These are phyloP conservation scores for Sclerotinia glacialis DNA, from an alignment of 2,329 filamentous ascomycete genomes.

Conservation along the genomic window DNA sequence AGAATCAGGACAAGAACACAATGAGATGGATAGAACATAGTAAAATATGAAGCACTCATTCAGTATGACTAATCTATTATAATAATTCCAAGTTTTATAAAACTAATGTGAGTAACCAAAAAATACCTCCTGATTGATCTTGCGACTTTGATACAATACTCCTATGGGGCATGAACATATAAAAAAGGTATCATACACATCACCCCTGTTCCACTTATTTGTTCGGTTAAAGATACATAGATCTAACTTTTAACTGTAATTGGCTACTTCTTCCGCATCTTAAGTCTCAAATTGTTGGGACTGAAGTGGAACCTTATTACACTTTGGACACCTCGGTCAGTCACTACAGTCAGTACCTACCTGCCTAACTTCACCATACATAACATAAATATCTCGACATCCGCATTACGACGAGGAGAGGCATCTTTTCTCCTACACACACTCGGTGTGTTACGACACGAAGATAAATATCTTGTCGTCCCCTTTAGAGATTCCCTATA, in stretches of 20 bases:
- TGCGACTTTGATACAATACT: not conserved
- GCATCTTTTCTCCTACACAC: not conserved
- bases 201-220: constrained; percentile 12
- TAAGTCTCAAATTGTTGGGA: constrained; percentile 19
- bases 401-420: constrained; percentile 3
- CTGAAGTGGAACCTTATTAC: constrained; percentile 9
- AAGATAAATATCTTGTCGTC: constrained; percentile 16
- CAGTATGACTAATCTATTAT: not conserved
- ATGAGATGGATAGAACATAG: not conserved
- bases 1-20: not conserved
- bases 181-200: constrained; percentile 11
- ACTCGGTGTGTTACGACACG: constrained; percentile 15
- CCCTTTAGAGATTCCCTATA: not conserved
- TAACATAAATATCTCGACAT: constrained; percentile 20
- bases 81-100: not conserved
- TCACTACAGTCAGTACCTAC: constrained; percentile 1
- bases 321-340: constrained; percentile 13
- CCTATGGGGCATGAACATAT: not conserved
- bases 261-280: constrained; percentile 3
- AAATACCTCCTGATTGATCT: not conserved
- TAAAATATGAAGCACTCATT: not conserved
- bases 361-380: constrained; percentile 12
- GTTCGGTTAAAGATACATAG: constrained; percentile 10
- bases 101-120: not conserved
- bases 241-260: not conserved